A percentile compares a stretch with the other conserved stretches of the same genome.
Evolutionary conservation across 768 basidiomycete species (phyloP).

Genomic region (Imleria badia): DNA sequence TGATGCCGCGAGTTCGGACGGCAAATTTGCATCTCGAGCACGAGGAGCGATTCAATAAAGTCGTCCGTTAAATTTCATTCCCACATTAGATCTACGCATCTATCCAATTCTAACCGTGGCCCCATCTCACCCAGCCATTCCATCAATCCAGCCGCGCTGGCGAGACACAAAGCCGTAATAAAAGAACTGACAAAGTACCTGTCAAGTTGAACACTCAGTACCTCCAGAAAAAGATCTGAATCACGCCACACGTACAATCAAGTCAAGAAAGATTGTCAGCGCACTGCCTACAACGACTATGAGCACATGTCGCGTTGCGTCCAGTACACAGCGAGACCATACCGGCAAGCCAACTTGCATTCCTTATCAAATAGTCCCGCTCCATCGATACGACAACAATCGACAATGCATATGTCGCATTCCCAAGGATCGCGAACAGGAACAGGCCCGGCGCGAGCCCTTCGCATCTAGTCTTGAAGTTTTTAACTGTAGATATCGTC

Average conservation of each 20-base stretch:
- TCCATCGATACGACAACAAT: slow-evolving; percentile 79
- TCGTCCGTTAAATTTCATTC: slow-evolving; percentile 27
- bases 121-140: slow-evolving; percentile 11
- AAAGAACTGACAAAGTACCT: slow-evolving; percentile 87
- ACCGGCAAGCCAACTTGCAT: slow-evolving; percentile 94
- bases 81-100: slow-evolving; percentile 23
- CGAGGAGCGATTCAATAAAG: slow-evolving; percentile 57
- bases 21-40: slow-evolving; percentile 50
- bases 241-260: slow-evolving; percentile 53
- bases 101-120: slow-evolving; percentile 13
- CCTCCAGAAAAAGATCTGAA: not conserved
- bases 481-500: slow-evolving; percentile 60
- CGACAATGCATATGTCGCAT: slow-evolving; percentile 76
- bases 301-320: not conserved
- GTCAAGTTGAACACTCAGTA: not conserved
- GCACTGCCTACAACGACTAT: slow-evolving; percentile 56
- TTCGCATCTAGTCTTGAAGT: slow-evolving; percentile 83
- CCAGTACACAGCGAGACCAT: slow-evolving; percentile 22
- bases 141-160: no score
- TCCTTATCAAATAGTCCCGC: slow-evolving; percentile 70
- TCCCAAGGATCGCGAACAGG: slow-evolving; percentile 92
- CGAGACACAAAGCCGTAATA: slow-evolving; percentile 61
- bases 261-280: slow-evolving; percentile 76
- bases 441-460: slow-evolving; percentile 94
- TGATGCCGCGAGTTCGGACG: slow-evolving; percentile 58